phyloP scores from a whole-genome alignment of 352 stramenopile species.

The Halophytophthora batemanensis region DNA sequence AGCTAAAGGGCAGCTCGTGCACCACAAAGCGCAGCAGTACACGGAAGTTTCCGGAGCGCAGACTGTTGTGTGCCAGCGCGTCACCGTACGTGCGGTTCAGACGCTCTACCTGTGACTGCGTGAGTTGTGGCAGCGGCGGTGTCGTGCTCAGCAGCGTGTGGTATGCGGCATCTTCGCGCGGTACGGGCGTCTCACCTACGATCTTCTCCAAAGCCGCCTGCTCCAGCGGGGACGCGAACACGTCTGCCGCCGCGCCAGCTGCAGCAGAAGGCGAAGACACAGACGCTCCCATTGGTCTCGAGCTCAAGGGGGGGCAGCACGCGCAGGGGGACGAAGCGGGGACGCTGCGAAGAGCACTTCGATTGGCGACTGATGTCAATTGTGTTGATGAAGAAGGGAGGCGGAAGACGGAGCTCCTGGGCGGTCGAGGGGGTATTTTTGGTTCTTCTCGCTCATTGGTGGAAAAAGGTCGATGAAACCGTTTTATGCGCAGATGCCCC shows the following conservation, averaged over 20 bases:
- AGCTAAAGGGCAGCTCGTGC: slow-evolving; percentile 52
- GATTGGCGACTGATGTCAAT: background rate
- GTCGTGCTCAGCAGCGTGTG: slow-evolving; percentile 37
- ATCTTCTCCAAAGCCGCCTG: slow-evolving; percentile 73
- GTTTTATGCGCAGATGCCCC: background rate
- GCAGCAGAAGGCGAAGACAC: slow-evolving; percentile 27
- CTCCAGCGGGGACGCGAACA: slow-evolving; percentile 52
- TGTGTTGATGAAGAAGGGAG: background rate
- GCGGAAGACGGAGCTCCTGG: slow-evolving; percentile 13
- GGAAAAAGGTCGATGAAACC: slow-evolving; percentile 7
- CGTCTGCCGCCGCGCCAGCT: slow-evolving; percentile 14
- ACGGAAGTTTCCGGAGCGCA: slow-evolving; percentile 71
- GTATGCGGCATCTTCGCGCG: slow-evolving; percentile 55
- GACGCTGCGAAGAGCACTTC: background rate
- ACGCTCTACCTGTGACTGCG: slow-evolving; percentile 52
- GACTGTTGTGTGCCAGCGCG: slow-evolving; percentile 59
- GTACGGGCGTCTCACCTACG: slow-evolving; percentile 42
- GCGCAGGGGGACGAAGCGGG: background rate
- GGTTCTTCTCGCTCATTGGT: slow-evolving; percentile 7
- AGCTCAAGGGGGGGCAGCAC: background rate
- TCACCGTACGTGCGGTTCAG: slow-evolving; percentile 65
- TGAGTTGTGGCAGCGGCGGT: slow-evolving; percentile 45
- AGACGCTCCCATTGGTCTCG: slow-evolving; percentile 37
- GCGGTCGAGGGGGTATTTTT: slow-evolving; percentile 14
- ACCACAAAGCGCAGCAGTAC: slow-evolving; percentile 65